Conservation (phyloP, 177 flowering plant genomes). For the Vitis hybrid region DNA sequence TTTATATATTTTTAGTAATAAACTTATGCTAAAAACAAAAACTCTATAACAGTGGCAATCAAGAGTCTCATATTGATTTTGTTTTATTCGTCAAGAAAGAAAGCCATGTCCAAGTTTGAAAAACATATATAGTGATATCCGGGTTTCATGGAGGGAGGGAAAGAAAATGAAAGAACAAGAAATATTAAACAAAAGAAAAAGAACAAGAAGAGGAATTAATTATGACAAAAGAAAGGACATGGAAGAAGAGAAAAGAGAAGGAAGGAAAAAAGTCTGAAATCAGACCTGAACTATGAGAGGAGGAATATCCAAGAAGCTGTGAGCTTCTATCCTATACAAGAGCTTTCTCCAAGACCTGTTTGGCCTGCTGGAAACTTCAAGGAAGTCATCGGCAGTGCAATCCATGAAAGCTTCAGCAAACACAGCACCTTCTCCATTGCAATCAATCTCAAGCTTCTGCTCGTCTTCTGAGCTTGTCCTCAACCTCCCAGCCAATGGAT, state of each 20-base stretch:
- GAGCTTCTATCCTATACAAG: conserved; percentile 57
- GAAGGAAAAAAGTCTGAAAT: not conserved
- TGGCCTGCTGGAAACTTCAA: conserved; percentile 46
- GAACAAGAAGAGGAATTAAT: no score
- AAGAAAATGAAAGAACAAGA: no score
- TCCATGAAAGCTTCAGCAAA: conserved; percentile 83
- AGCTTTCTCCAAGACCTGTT: conserved; percentile 84
- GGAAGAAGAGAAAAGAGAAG: not conserved
- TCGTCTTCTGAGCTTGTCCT: conserved; percentile 34
- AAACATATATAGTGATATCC: no score
- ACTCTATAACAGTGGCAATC: no score
- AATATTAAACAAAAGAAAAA: no score
- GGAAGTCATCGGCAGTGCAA: conserved; percentile 57
- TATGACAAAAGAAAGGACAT: not conserved
- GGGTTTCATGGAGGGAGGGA: no score
- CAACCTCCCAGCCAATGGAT: conserved; percentile 89
- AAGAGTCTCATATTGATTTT: no score
- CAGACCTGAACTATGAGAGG: conserved; percentile 83
- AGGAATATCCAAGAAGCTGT: conserved; percentile 68
- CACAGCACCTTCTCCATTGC: conserved; percentile 82
- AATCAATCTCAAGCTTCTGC: conserved; percentile 70
- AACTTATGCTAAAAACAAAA: no score
- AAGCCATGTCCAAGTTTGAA: no score
- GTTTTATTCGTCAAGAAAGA: no score
- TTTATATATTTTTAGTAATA: no score